Conservation (phyloP, 495 filamentous ascomycete genomes). For the Penicillium dipodomyicola region DNA sequence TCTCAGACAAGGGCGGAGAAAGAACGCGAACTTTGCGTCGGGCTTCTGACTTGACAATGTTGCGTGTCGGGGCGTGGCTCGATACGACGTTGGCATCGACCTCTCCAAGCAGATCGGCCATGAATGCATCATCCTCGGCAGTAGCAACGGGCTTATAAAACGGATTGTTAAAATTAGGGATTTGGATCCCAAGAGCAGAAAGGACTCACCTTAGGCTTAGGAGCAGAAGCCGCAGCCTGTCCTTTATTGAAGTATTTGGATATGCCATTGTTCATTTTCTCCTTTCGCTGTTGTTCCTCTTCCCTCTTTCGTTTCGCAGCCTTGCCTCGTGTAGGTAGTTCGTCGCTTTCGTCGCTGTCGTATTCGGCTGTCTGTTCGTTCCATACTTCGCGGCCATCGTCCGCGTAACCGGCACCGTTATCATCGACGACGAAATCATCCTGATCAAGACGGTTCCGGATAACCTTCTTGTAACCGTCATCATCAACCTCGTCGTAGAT, state of each 20-base stretch:
- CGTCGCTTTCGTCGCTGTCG: conserved; percentile 65
- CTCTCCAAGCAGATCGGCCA: conserved; percentile 80
- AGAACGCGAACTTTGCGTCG: conserved; percentile 75
- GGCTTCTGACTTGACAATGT: conserved; percentile 66
- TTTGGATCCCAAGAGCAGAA: not conserved
- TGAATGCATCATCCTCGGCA: conserved; percentile 81
- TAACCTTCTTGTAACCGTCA: conserved; percentile 93
- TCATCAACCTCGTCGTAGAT: conserved; percentile 97
- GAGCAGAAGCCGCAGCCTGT: conserved; percentile 54
- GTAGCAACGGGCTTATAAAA: conserved; percentile 52
- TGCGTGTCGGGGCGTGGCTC: conserved; percentile 53
- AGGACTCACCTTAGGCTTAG: conserved; percentile 74
- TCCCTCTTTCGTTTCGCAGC: conserved; percentile 83
- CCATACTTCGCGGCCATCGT: conserved; percentile 98
- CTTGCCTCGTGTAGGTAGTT: conserved; percentile 62
- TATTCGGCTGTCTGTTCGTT: conserved; percentile 60
- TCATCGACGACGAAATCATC: conserved; percentile 98
- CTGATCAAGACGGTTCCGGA: conserved; percentile 81
- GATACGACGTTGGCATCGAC: conserved; percentile 79
- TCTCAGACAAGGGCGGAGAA: conserved; percentile 65
- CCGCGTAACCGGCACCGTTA: conserved; percentile 90
- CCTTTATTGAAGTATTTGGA: conserved; percentile 89
- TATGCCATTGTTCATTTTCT: conserved; percentile 87
- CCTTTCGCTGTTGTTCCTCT: conserved; percentile 80
- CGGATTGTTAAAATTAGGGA: conserved; percentile 3